phyloP scores from a whole-genome alignment of 2,329 filamentous ascomycete genomes.

The Claviceps arundinis region DNA sequence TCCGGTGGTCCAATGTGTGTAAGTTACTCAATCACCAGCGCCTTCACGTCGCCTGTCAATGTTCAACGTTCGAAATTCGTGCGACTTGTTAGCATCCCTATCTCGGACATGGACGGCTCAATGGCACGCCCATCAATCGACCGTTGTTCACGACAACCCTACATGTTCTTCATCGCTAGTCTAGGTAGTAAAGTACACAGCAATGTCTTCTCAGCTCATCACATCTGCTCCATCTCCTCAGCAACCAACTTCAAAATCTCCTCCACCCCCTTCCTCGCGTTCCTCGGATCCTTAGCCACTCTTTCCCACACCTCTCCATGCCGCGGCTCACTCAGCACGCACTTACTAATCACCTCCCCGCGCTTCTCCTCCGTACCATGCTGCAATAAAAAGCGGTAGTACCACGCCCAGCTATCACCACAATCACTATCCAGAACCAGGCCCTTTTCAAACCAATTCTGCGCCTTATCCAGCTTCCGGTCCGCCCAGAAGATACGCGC shows the following conservation, averaged over 20 bases:
- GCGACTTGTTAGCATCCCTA: not conserved
- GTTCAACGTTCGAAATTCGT: not conserved
- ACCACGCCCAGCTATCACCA: slow-evolving; percentile 97
- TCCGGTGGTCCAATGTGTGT: not conserved
- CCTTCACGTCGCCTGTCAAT: not conserved
- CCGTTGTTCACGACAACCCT: not conserved
- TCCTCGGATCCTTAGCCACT: slow-evolving; percentile 73
- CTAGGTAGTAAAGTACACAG: not conserved
- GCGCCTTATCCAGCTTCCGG: slow-evolving; percentile 80
- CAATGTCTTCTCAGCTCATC: not conserved
- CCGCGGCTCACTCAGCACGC: slow-evolving; percentile 68
- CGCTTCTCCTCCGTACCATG: slow-evolving; percentile 93
- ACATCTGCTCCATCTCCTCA: slow-evolving; percentile 20
- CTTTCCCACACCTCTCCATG: slow-evolving; percentile 89
- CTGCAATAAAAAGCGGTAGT: slow-evolving; percentile 82
- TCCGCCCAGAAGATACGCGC: slow-evolving; percentile 95
- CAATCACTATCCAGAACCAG: slow-evolving; percentile 74
- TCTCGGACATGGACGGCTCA: not conserved
- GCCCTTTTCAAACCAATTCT: slow-evolving; percentile 96
- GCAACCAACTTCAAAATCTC: slow-evolving; percentile 75
- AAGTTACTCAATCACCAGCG: not conserved
- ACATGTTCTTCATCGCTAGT: not conserved
- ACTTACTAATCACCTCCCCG: slow-evolving; percentile 70
- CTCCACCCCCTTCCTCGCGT: slow-evolving; percentile 61
- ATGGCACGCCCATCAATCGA: not conserved